Evolutionary conservation across 768 basidiomycete genomes (phyloP).

Genomic region (Termitomyces sp.): DNA sequence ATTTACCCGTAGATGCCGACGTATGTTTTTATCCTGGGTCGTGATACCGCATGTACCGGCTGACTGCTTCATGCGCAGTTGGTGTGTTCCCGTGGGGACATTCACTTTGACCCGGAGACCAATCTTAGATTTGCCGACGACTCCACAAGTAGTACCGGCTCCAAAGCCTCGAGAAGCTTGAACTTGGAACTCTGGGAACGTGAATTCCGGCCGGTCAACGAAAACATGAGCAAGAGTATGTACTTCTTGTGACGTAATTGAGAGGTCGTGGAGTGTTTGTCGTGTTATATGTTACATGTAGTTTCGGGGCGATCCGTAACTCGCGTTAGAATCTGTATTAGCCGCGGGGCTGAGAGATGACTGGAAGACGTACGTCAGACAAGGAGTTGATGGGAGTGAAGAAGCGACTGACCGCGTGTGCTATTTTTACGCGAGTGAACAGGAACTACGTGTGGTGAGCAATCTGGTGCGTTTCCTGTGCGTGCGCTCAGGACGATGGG

Average conservation of each 20-base stretch:
- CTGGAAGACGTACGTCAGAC: slow-evolving; percentile 6
- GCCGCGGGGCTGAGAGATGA: background rate
- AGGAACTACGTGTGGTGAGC: slow-evolving; percentile 11
- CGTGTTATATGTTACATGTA: background rate
- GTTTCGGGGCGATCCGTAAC: background rate
- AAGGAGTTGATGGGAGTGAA: slow-evolving; percentile 2
- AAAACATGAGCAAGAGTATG: slow-evolving; percentile 13
- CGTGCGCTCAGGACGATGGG: slow-evolving; percentile 5
- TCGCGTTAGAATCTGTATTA: background rate
- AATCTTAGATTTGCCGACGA: slow-evolving; percentile 20
- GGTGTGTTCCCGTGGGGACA: slow-evolving; percentile 43
- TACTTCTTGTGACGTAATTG: slow-evolving; percentile 17
- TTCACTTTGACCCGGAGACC: slow-evolving; percentile 32
- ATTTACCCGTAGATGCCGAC: slow-evolving; percentile 42
- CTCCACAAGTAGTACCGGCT: slow-evolving; percentile 14
- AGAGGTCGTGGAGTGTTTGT: background rate
- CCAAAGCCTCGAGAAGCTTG: slow-evolving; percentile 8
- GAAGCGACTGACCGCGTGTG: slow-evolving; percentile 1
- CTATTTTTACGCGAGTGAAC: background rate
- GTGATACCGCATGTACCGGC: slow-evolving; percentile 1
- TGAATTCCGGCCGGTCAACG: slow-evolving; percentile 15
- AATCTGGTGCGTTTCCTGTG: slow-evolving; percentile 12
- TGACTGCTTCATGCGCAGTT: slow-evolving; percentile 26
- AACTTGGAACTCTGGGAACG: slow-evolving; percentile 18
- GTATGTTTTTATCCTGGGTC: slow-evolving; percentile 24